phyloP scores from a whole-genome alignment of 1,284 basidiomycete genomes.

The Agaricales sp. region DNA sequence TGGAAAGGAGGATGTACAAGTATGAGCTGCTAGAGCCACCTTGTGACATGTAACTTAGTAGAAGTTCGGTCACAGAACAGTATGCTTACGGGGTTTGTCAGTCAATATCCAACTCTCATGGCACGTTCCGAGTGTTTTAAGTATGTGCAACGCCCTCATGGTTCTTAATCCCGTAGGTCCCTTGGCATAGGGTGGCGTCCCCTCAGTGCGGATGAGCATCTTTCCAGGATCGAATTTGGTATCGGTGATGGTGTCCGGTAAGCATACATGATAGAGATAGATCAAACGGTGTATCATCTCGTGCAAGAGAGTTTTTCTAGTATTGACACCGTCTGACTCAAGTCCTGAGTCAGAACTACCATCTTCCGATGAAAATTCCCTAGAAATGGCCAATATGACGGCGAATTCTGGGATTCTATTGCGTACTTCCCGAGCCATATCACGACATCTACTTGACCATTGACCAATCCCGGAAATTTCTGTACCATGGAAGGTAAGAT shows the following conservation, averaged over 20 bases:
- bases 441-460: slow-evolving; percentile 53
- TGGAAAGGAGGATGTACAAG: slow-evolving; percentile 25
- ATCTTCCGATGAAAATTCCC: background rate
- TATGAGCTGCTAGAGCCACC: background rate
- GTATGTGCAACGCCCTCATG: slow-evolving; percentile 68
- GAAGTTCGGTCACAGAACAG: background rate
- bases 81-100: slow-evolving; percentile 52
- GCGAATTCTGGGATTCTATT: slow-evolving; percentile 75
- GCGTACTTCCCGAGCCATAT: slow-evolving; percentile 69
- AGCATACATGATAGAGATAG: slow-evolving; percentile 72
- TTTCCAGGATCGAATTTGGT: slow-evolving; percentile 82
- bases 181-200: slow-evolving; percentile 8
- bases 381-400: slow-evolving; percentile 63
- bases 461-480: slow-evolving; percentile 37
- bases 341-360: slow-evolving; percentile 33
- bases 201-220: slow-evolving; percentile 47
- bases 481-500: slow-evolving; percentile 9
- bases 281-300: slow-evolving; percentile 76
- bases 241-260: slow-evolving; percentile 70
- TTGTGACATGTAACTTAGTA: background rate
- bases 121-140: slow-evolving; percentile 62
- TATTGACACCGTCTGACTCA: slow-evolving; percentile 11
- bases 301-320: slow-evolving; percentile 48
- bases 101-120: slow-evolving; percentile 39
- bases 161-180: slow-evolving; percentile 41